Evolutionary conservation across 768 basidiomycete genomes (phyloP).

Genomic region (Rhodotorula babjevae): DNA sequence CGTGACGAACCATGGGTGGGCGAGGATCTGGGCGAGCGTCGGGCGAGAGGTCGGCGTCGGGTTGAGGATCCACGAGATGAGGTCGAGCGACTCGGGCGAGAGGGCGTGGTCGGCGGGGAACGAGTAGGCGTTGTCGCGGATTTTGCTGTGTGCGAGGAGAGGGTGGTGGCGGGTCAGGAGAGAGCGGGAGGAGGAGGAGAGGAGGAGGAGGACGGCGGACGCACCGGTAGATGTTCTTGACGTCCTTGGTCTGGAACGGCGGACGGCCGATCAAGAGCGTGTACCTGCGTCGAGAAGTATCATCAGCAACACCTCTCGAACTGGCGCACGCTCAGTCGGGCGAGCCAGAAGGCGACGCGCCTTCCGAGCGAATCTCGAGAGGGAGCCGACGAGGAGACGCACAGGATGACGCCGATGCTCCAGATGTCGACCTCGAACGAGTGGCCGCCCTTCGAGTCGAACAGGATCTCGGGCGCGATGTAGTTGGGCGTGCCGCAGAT

Average conservation of each 20-base stretch:
- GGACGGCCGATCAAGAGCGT: slow-evolving; percentile 91
- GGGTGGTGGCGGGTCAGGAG: slow-evolving; percentile 49
- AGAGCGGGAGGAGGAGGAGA: background rate
- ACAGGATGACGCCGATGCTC: slow-evolving; percentile 91
- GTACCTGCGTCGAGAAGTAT: slow-evolving; percentile 52
- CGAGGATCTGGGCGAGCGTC: slow-evolving; percentile 74
- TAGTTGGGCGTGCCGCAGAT: slow-evolving; percentile 99
- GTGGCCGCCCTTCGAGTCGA: slow-evolving; percentile 91
- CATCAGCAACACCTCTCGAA: too few species aligned
- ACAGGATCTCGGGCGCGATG: slow-evolving; percentile 94
- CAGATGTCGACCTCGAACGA: slow-evolving; percentile 98
- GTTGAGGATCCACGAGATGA: slow-evolving; percentile 71
- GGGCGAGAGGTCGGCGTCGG: slow-evolving; percentile 60
- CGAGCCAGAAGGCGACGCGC: background rate
- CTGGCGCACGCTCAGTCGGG: too few species aligned
- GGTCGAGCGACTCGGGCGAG: slow-evolving; percentile 65
- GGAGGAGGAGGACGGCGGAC: slow-evolving; percentile 41
- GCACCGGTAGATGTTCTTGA: slow-evolving; percentile 79
- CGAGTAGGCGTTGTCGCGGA: slow-evolving; percentile 86
- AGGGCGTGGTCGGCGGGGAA: slow-evolving; percentile 75
- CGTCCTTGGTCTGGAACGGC: slow-evolving; percentile 97
- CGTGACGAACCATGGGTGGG: slow-evolving; percentile 71
- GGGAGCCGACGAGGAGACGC: slow-evolving; percentile 22
- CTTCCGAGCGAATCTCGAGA: background rate
- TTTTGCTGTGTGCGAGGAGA: slow-evolving; percentile 57